Conservation (phyloP, 345 rosid genomes). For the Trapa bicornis region DNA sequence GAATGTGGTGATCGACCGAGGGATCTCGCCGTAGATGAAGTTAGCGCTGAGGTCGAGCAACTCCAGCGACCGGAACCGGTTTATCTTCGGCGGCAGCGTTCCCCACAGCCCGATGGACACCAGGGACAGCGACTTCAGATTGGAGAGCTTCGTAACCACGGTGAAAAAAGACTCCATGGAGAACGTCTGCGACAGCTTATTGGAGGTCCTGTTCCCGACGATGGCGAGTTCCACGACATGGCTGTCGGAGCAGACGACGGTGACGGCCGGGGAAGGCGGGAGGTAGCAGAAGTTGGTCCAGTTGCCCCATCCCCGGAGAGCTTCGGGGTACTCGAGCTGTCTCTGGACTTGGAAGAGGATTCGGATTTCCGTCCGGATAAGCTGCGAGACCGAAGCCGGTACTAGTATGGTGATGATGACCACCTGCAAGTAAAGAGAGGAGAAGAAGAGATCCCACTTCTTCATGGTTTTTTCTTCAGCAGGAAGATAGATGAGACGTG, state of each 20-base stretch:
- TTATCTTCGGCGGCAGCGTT: conserved; percentile 42
- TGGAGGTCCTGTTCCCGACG: conserved; percentile 46
- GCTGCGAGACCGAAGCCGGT: conserved; percentile 34
- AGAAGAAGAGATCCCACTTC: conserved; percentile 6
- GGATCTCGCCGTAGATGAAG: conserved; percentile 54
- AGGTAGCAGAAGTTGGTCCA: conserved; percentile 68
- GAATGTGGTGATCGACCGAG: conserved; percentile 34
- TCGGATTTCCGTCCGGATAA: conserved; percentile 39
- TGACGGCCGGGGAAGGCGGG: conserved; percentile 49
- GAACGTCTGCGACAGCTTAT: conserved; percentile 28
- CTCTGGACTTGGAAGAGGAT: conserved; percentile 47
- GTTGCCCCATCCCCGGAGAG: conserved; percentile 59
- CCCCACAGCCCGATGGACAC: conserved; percentile 77
- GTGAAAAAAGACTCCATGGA: conserved; percentile 62
- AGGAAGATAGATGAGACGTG: background rate
- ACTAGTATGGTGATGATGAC: conserved; percentile 14
- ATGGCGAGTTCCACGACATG: conserved; percentile 49
- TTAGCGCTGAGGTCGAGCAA: conserved; percentile 60
- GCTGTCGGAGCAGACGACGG: conserved; percentile 36
- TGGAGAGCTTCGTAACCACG: conserved; percentile 48
- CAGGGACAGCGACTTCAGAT: conserved; percentile 45
- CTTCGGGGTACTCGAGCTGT: conserved; percentile 55
- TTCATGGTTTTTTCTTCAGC: background rate
- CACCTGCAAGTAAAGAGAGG: conserved; percentile 9
- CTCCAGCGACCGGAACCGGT: conserved; percentile 40